Base-by-base conservation (phyloP, 2,329 filamentous ascomycete species). In the Mollisiaceae sp. region DNA sequence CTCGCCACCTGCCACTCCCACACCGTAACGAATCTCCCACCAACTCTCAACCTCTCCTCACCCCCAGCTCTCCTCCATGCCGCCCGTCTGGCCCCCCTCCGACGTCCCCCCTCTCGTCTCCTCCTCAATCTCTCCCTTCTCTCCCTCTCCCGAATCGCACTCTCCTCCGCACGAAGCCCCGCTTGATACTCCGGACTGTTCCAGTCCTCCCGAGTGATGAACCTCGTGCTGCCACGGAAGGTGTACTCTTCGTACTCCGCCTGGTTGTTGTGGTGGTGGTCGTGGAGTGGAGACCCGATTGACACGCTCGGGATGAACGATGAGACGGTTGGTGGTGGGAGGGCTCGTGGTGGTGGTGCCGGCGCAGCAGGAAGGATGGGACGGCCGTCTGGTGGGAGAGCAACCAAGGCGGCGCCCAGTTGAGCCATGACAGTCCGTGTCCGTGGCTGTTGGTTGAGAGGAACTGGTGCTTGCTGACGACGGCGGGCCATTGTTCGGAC, bases 111-210 rank as follows among this genome's bases (percentile, higher is more conserved):
- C 11, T 20, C 50, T 8, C 50, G 11, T 18, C 8, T 12, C 50
- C 24, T 27, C 27, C 50, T 54, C 50, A 54, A 54, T 24, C 24
- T 54, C 22, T 54, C 50, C 50, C 22, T 54, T 11, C 50, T 27
- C 11, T 27, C 50, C 50, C 12, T 35, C n/a, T 11, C 50, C 27
- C 22, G 27, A 12, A 32, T 14, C 18, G 12, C 50, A 9, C 4
- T 24, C 27, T 54, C 22, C 22, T 18, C 12, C 24, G 9, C 18
- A 18, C 27, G 24, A 18, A 15, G 22, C 14, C 12, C 22, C 22
- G 50, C 50, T 35, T 35, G 50, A 12, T 12, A 27, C 22, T 27
- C 24, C 3, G 50, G 50, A 35, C n/a, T 18, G 22, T 54, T 24
- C 50, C 50, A 54, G 24, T 54, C 50, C 50, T 6, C 50, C 27